Evolutionary conservation across 148 eudicot species (phyloP), one percentile per base, ranked within the genome.

Genomic region (Camellia granthamiana): DNA sequence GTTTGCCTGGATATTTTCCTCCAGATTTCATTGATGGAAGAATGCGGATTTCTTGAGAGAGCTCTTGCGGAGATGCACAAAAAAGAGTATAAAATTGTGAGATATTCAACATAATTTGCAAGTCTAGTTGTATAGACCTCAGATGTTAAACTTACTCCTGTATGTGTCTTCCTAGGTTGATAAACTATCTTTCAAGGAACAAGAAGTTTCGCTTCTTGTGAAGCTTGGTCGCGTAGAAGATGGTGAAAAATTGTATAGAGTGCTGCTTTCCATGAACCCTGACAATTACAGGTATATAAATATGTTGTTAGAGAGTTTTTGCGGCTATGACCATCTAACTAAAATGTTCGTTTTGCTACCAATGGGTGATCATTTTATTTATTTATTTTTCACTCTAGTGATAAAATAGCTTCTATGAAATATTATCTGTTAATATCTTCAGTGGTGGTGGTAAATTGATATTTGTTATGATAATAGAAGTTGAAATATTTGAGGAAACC

Each of bases 191-290:
- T 82, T 80, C 88, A 97, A 92, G 90, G 99, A 97, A 85, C 98
- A 88, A 77, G 94, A 94, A 79, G 97, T 88, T 82, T 89, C 92
- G 82, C 98, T 97, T 82, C 89, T 97, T 80, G 86, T 90, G 84
- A 97, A 94, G 89, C 94, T 94, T 80, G 84, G 88, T 81, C 88
- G 73, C 70, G 74, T 88, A 63, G 95, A 90, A 79, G 95, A 94
- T 86, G 97, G 94, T 79, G 94, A 89, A 71, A 87, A 82, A 85
- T 79, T 88, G 69, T 97, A 89, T 76, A 88, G 84, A 84, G 75
- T 79, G 78, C 87, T 97, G 83, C 98, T 97, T 79, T 87, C 93
- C 10, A 88, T 94, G 94, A 97, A 97, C 83, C 97, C 99, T 80
- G 99, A 97, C 88, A 94, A 97, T 86, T 97, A 97, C 84, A 90